phyloP scores from a whole-genome alignment of 176 grass and related monocot genomes.

The Hordeum vulgare region DNA sequence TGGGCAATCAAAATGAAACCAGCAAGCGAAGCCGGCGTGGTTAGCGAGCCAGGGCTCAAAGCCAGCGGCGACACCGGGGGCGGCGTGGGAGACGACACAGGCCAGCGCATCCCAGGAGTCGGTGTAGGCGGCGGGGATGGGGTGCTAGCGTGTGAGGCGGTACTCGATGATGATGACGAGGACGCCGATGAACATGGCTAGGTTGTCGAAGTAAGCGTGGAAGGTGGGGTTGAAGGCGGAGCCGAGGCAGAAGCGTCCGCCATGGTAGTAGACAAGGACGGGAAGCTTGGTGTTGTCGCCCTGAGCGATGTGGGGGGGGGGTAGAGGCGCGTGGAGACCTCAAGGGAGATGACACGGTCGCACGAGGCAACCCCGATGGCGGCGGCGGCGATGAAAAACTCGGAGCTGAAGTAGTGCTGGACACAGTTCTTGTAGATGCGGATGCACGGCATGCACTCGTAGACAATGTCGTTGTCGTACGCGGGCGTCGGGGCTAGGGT shows the following conservation, averaged over 20 bases:
- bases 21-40: not conserved
- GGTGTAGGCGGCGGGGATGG: slow-evolving; percentile 35
- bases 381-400: slow-evolving; percentile 37
- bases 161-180: slow-evolving; percentile 63
- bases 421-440: slow-evolving; percentile 49
- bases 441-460: slow-evolving; percentile 45
- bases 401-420: slow-evolving; percentile 48
- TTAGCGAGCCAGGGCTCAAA: slow-evolving; percentile 31
- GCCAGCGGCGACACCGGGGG: not conserved
- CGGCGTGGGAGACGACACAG: slow-evolving; percentile 49
- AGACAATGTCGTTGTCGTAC: slow-evolving; percentile 45
- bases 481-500: not conserved
- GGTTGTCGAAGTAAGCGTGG: slow-evolving; percentile 47
- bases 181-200: slow-evolving; percentile 22
- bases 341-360: slow-evolving; percentile 37
- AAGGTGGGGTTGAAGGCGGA: slow-evolving; percentile 60
- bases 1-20: too few relatives aligned
- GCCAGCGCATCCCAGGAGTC: slow-evolving; percentile 61
- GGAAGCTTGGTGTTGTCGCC: slow-evolving; percentile 26
- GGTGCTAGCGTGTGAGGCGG: slow-evolving; percentile 64
- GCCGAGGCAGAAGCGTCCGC: slow-evolving; percentile 58
- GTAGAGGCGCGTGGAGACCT: slow-evolving; percentile 61
- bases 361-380: slow-evolving; percentile 44
- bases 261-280: slow-evolving; percentile 53
- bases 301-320: slow-evolving; percentile 5